Conservation (phyloP, 306 rosid genomes). For the Prunus mume region DNA sequence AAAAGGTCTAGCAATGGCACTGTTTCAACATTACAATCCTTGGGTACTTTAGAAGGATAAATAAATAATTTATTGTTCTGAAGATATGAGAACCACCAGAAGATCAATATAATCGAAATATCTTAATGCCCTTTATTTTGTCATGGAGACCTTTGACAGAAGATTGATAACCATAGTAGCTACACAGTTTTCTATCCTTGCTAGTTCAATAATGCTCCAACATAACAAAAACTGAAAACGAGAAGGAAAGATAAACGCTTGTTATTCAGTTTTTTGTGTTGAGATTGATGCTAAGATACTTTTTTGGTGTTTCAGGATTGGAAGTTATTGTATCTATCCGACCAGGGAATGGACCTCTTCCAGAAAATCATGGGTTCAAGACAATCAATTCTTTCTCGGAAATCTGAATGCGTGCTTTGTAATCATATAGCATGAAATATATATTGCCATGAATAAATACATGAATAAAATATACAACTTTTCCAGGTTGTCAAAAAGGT, state of each 20-base stretch:
- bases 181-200: background rate
- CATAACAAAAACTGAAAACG: background rate
- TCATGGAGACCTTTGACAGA: no score
- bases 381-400: conserved; percentile 65
- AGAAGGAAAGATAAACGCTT: background rate
- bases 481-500: background rate
- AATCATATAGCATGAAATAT: conserved; percentile 19
- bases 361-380: conserved; percentile 75
- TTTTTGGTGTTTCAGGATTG: conserved; percentile 53
- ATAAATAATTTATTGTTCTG: no score
- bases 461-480: background rate
- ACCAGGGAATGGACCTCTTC: conserved; percentile 93
- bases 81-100: background rate
- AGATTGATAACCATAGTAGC: background rate
- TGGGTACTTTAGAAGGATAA: no score
- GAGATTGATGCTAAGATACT: background rate
- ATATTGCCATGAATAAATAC: background rate
- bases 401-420: conserved; percentile 38
- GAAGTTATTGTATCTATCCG: conserved; percentile 72
- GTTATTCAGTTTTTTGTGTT: background rate
- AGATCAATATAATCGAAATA: background rate
- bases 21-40: background rate
- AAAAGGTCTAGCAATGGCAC: background rate
- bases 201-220: background rate
- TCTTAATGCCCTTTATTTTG: no score